Evolutionary conservation across 2,329 filamentous ascomycete species (phyloP), one percentile per base, ranked within the genome.

Genomic region (Microascus cirrosus): DNA sequence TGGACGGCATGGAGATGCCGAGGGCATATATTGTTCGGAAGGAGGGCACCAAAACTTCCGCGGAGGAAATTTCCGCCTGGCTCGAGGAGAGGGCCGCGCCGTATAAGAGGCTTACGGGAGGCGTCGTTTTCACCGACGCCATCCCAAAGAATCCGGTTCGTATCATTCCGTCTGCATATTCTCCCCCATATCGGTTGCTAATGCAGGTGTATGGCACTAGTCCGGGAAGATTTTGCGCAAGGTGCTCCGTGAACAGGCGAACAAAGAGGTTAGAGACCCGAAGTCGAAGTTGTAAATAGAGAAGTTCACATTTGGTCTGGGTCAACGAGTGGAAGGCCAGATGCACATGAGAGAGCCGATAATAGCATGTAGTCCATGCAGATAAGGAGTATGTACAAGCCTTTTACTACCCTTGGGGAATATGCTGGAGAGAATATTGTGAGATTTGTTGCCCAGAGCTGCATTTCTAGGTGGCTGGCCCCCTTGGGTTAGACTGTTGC

Each of bases 221-320:
- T 86, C 83, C 5, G 85, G 85, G 12, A 88, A 88, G 71, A 86
- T 88, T 58, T 65, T 87, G 59, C 74, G 85, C 54, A 85, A 81
- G 64, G 61, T 75, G 2, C 71, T 87, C 48, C 73, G 81, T 59
- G 83, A 86, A 2, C 72, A 75, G 62, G 84, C 83, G 12, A 56
- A 51, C 15, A 54, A 34, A 36, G 56, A 58, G 18, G 45, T 52
- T 10, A 34, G 5, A 12, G 53, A 22, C 1, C 20, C 36, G 11
- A 42, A 36, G 53, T 39, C 34, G 32, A 54, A 12, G 45, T 22
- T 50, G 45, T 50, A 50, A 53, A 22, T 51, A 6, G 25, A 8
- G 25, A 53, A 25, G 24, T 11, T 18, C 15, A n/a, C 15, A 7
- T n/a, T n/a, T 45, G 13, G 15, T 18, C 13, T n/a, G 15, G 15